Evolutionary conservation across 805 yeast genomes (phyloP).

Genomic region (Metschnikowia lunata): DNA sequence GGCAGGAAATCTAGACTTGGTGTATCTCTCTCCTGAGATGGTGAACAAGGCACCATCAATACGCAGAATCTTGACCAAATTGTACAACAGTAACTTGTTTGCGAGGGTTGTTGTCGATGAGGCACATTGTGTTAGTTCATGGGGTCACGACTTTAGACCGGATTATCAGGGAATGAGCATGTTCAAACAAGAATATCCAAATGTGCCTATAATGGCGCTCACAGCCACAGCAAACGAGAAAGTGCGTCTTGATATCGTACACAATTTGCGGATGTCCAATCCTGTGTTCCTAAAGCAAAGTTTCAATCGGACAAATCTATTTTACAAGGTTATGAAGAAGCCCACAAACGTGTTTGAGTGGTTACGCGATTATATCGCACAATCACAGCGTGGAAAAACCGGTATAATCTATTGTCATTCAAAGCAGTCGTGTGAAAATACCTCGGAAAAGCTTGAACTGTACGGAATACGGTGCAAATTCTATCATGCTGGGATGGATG

Average conservation of each 20-base stretch:
- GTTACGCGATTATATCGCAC: slow-evolving; percentile 51
- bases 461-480: slow-evolving; percentile 66
- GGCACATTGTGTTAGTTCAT: slow-evolving; percentile 96
- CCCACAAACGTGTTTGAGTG: slow-evolving; percentile 51
- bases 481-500: slow-evolving; percentile 94
- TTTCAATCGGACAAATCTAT: slow-evolving; percentile 83
- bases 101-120: slow-evolving; percentile 94
- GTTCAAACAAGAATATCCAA: slow-evolving; percentile 70
- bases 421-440: slow-evolving; percentile 79
- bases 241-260: slow-evolving; percentile 80
- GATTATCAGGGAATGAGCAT: slow-evolving; percentile 80
- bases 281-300: slow-evolving; percentile 79
- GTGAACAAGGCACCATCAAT: slow-evolving; percentile 69
- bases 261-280: slow-evolving; percentile 59
- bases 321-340: slow-evolving; percentile 72
- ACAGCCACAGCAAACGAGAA: slow-evolving; percentile 96
- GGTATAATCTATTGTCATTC: slow-evolving; percentile 96
- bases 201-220: slow-evolving; percentile 87
- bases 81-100: slow-evolving; percentile 52
- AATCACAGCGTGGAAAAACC: slow-evolving; percentile 51
- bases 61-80: slow-evolving; percentile 52
- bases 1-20: slow-evolving; percentile 64
- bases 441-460: slow-evolving; percentile 54
- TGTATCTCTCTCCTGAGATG: slow-evolving; percentile 95
- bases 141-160: slow-evolving; percentile 99